Conservation (phyloP, 2,329 filamentous ascomycete species). For the Chalaropsis thielavioides region DNA sequence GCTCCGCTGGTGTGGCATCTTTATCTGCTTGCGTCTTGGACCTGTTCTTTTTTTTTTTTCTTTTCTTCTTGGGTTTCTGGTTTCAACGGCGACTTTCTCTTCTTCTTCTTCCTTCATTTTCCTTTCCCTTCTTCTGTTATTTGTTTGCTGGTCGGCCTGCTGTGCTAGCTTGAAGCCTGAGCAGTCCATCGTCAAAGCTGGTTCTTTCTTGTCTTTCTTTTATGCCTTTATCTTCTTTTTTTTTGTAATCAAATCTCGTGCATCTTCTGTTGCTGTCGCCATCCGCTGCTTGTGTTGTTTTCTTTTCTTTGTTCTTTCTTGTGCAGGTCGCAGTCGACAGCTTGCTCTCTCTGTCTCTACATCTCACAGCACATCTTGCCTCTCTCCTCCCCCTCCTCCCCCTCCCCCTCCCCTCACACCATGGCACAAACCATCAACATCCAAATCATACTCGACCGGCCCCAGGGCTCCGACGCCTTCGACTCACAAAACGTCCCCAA, state of each 20-base stretch:
- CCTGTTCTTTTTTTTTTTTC: background rate
- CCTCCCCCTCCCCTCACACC: background rate
- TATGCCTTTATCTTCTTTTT: background rate
- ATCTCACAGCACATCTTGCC: background rate
- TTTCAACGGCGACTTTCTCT: background rate
- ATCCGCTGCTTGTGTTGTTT: no score
- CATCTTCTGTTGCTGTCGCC: background rate
- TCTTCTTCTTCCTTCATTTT: background rate
- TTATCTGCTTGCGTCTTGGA: background rate
- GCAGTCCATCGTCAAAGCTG: background rate
- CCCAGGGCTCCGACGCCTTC: background rate
- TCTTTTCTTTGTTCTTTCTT: background rate
- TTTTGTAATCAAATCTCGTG: background rate
- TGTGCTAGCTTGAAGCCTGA: background rate
- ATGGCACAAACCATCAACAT: constrained; percentile 14
- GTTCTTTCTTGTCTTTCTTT: constrained; percentile 1
- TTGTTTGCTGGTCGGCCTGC: background rate
- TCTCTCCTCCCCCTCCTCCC: background rate
- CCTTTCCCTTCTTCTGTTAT: background rate
- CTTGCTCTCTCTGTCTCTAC: background rate
- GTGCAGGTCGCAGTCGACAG: background rate
- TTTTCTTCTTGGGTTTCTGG: background rate
- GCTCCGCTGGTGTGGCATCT: background rate
- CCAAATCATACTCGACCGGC: constrained; percentile 10
- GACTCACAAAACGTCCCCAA: constrained; percentile 5